Conservation (phyloP, 2,329 filamentous ascomycete genomes). For the Penicillium griseofulvum region DNA sequence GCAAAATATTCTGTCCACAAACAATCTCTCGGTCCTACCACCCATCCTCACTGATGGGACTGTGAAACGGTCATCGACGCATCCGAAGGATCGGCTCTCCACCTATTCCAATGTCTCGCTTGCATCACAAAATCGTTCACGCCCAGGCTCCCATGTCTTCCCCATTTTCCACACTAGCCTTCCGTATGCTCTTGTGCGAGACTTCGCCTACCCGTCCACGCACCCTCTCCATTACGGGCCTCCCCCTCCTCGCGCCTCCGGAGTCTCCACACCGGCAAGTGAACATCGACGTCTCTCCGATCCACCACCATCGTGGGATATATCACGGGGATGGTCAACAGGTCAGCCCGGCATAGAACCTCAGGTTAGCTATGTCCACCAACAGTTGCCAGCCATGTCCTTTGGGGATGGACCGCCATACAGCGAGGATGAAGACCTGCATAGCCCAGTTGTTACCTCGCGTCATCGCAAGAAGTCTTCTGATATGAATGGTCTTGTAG, state of each 20-base stretch:
- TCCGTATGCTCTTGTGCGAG: slow-evolving; percentile 83
- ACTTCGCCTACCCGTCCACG: slow-evolving; percentile 83
- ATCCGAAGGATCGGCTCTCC: slow-evolving; percentile 76
- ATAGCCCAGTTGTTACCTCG: slow-evolving; percentile 81
- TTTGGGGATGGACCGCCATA: slow-evolving; percentile 88
- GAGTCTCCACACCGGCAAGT: slow-evolving; percentile 79
- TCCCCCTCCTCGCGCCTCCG: slow-evolving; percentile 69
- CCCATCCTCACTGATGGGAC: slow-evolving; percentile 53
- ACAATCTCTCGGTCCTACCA: slow-evolving; percentile 37
- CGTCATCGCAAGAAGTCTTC: slow-evolving; percentile 79
- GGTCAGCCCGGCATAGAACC: slow-evolving; percentile 48
- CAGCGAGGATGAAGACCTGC: slow-evolving; percentile 92
- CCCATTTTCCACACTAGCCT: slow-evolving; percentile 82
- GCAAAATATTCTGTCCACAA: slow-evolving; percentile 28
- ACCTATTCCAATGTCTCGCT: slow-evolving; percentile 74
- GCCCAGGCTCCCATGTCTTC: slow-evolving; percentile 77
- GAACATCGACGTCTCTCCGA: slow-evolving; percentile 81
- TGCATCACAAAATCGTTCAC: slow-evolving; percentile 59
- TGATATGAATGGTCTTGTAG: slow-evolving; percentile 42
- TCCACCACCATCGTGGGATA: slow-evolving; percentile 69
- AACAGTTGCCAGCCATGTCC: slow-evolving; percentile 76
- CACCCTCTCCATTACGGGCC: slow-evolving; percentile 94
- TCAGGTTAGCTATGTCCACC: slow-evolving; percentile 53
- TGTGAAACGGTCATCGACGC: slow-evolving; percentile 68
- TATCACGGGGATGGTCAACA: slow-evolving; percentile 58